These are phyloP conservation scores for Wolfiporia cocos DNA, from an alignment of 1,284 basidiomycete species.

Conservation along the genomic window DNA sequence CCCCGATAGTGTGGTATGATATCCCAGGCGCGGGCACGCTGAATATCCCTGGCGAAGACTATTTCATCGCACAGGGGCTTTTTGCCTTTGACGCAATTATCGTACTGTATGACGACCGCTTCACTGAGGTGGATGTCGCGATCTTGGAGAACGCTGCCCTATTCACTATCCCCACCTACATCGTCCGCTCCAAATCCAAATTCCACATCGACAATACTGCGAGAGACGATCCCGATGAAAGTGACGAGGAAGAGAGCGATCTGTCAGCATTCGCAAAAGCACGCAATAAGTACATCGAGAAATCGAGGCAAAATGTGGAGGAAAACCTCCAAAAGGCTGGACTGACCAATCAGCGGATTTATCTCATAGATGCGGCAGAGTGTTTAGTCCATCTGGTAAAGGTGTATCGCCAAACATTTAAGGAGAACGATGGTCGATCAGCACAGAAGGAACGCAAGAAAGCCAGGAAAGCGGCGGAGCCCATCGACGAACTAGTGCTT, in stretches of 20 bases:
- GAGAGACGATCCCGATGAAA: not conserved
- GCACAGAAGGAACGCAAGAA: too few species aligned
- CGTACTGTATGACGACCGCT: constrained; percentile 3
- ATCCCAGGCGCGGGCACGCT: constrained; percentile 5
- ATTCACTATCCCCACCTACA: constrained; percentile 4
- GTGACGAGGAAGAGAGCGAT: not conserved
- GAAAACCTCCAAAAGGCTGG: constrained; percentile 1
- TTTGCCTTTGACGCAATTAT: constrained; percentile 5
- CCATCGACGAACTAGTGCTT: constrained; percentile 1
- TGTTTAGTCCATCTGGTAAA: not conserved
- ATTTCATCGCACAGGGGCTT: constrained; percentile 3
- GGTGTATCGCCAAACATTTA: too few species aligned
- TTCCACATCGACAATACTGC: constrained; percentile 1
- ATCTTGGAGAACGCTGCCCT: not conserved
- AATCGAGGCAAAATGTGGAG: not conserved
- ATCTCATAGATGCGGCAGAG: constrained; percentile 5
- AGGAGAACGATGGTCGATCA: too few species aligned
- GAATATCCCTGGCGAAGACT: not conserved
- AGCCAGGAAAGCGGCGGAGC: not conserved
- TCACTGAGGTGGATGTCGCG: constrained; percentile 1
- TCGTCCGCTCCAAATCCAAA: constrained; percentile 2
- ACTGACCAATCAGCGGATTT: constrained; percentile 2
- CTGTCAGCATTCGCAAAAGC: not conserved
- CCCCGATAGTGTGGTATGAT: constrained; percentile 5
- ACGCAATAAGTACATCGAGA: not conserved